Evolutionary conservation across 1,139 yeast species (phyloP), one percentile per base, ranked within the genome.

Genomic region (Nakaseomyces uthaithaninus): DNA sequence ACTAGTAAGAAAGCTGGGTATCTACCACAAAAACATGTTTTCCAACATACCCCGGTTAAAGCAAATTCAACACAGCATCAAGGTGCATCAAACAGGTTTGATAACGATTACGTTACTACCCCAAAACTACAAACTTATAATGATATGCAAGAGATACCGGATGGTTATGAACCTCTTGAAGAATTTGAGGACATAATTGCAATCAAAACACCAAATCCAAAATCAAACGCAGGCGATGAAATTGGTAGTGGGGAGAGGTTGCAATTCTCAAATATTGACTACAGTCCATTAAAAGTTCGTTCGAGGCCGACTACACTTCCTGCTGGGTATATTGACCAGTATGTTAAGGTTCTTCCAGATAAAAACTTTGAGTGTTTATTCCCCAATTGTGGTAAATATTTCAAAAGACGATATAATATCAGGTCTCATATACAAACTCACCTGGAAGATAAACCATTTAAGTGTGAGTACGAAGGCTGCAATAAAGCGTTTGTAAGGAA

Each of bases 381-480:
- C 60, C 76, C 83, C 22, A 72, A 74, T 42, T 91, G 99, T 64
- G 84, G 84, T 16, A 86, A 91, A 61, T 68, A 74, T 43, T 91
- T 91, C 62, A 79, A 89, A 8, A 71, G 98, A 54, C 70, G 95
- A 40, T 93, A 93, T 64, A 91, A 91, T 57, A 87, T 86, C 11
- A 71, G 97, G 46, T 86, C 95, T 0, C 99, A 91, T 59, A 87
- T 91, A 41, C 98, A 91, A 60, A 91, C 98, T 0, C 99, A 91
- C 67, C 66, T 91, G 40, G 80, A 93, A 59, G 98, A 91, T 61
- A 70, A 97, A 42, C 99, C 99, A 1, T 81, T 78, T 62, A 58
- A 60, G 44, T 87, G 95, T 58, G 65, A 71, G 9, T 68, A 68
- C 45, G 75, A 68, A 18, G 75, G 71, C 3, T 91, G 97, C 58